phyloP scores from a whole-genome alignment of 768 basidiomycete species.

The Pulveroboletus sp. region DNA sequence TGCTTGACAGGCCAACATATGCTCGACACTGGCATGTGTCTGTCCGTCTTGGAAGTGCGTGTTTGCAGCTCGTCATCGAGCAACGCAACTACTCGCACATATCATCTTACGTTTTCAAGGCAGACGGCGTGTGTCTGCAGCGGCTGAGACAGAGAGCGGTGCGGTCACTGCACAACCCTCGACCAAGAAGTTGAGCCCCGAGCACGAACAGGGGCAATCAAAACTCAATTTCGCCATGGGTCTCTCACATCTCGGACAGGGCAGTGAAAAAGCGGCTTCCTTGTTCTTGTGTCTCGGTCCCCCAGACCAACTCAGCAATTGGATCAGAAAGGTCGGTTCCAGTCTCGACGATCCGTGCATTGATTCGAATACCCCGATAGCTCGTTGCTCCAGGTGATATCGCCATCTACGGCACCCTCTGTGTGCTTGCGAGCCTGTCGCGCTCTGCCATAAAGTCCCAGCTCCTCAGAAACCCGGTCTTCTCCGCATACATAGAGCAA shows the following conservation, averaged over 20 bases:
- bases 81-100: conserved; percentile 84
- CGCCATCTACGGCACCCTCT: conserved; percentile 81
- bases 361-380: too few relatives aligned
- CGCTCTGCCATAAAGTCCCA: conserved; percentile 66
- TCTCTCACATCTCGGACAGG: conserved; percentile 66
- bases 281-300: conserved; percentile 67
- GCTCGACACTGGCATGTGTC: conserved; percentile 91
- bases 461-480: conserved; percentile 64
- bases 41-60: conserved; percentile 72
- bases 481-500: conserved; percentile 76
- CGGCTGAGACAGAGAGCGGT: conserved; percentile 28
- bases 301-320: conserved; percentile 65
- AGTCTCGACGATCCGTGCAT: background rate
- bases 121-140: conserved; percentile 62
- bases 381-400: conserved; percentile 80
- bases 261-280: conserved; percentile 72
- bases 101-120: conserved; percentile 91
- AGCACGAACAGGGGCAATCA: conserved; percentile 64
- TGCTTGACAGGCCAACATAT: conserved; percentile 88
- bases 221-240: conserved; percentile 82
- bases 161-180: conserved; percentile 16
- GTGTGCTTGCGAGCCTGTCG: conserved; percentile 73
- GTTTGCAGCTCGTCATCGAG: conserved; percentile 70
- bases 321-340: conserved; percentile 61
- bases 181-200: conserved; percentile 45